A percentile compares a stretch with the other conserved stretches of the same genome.
These are phyloP conservation scores for Phytopythium helicoides DNA, from an alignment of 352 stramenopile species.

Conservation along the genomic window DNA sequence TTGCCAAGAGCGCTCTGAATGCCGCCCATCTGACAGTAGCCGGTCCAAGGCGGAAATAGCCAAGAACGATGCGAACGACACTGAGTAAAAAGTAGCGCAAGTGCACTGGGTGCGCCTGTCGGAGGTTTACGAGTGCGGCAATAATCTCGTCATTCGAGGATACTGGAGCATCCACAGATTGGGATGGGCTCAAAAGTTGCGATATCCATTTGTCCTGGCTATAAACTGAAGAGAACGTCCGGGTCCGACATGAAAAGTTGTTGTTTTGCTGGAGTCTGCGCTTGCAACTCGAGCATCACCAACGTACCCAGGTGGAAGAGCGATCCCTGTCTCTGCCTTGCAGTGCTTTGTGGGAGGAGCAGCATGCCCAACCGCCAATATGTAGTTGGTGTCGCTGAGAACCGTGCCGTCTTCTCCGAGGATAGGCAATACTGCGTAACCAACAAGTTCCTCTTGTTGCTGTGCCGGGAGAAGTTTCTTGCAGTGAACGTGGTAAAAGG, in stretches of 20 bases:
- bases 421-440: constrained; percentile 49
- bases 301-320: constrained; percentile 42
- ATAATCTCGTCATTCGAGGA: constrained; percentile 20
- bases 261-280: constrained; percentile 33
- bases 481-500: constrained; percentile 82
- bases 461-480: constrained; percentile 67
- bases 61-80: constrained; percentile 42
- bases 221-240: constrained; percentile 51
- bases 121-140: constrained; percentile 27
- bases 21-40: constrained; percentile 44
- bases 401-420: constrained; percentile 46
- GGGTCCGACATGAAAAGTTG: constrained; percentile 29
- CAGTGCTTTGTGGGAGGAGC: constrained; percentile 13
- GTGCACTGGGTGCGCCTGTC: constrained; percentile 23
- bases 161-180: constrained; percentile 6
- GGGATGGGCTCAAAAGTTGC: constrained; percentile 48
- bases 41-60: constrained; percentile 44
- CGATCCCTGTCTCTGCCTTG: constrained; percentile 21
- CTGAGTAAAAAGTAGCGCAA: constrained; percentile 59
- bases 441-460: constrained; percentile 62
- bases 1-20: constrained; percentile 46
- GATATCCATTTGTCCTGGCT: constrained; percentile 51
- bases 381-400: constrained; percentile 43
- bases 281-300: constrained; percentile 17
- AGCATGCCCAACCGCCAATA: constrained; percentile 32